Evolutionary conservation across 2,329 filamentous ascomycete genomes (phyloP), one percentile per base, ranked within the genome.

Genomic region (Trichophyton verrucosum): DNA sequence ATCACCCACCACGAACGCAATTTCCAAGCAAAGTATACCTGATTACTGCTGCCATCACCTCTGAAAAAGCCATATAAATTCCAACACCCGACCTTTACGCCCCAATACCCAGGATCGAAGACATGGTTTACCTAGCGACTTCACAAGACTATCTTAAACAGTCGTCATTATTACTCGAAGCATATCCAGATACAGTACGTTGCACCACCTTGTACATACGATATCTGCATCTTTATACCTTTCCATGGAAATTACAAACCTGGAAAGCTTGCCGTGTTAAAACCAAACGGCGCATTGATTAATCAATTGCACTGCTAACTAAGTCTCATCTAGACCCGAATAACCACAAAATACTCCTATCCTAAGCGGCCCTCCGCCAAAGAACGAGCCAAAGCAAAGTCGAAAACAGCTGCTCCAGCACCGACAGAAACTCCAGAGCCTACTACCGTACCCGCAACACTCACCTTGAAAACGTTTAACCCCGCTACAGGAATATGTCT

Each of bases 101-200:
- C 3, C 33, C 15, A 22, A 55, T 20, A 33, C 27, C 49, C 13
- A 36, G 8, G 27, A 8, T 17, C 24, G 49, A 6, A 57, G 77
- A 67, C 61, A 96, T 96, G 91, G 86, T 88, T 2, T 85, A 88
- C 73, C 85, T 95, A 72, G 78, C 82, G 58, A 91, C 89, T 61
- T 88, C 88, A 74, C 86, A 95, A 75, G 87, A 91, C 77, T 99
- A 91, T 88, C 88, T 96, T 66, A 85, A 87, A 68, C 88, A 96
- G 75, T 96, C 92, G 13, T 80, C 85, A 17, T 84, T 91, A 63
- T 85, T 99, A 61, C 80, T 99, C 60, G 84, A 94, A 76, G 92
- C 94, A 61, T 86, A 89, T 56, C 94, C 94, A 3, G 83, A 83
- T 38, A 91, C 88, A 46, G 92, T 95, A 83, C 65, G 83, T 77